These are phyloP conservation scores for Aspergillus fumigatus DNA, from an alignment of 2,329 filamentous ascomycete species.

Conservation along the genomic window DNA sequence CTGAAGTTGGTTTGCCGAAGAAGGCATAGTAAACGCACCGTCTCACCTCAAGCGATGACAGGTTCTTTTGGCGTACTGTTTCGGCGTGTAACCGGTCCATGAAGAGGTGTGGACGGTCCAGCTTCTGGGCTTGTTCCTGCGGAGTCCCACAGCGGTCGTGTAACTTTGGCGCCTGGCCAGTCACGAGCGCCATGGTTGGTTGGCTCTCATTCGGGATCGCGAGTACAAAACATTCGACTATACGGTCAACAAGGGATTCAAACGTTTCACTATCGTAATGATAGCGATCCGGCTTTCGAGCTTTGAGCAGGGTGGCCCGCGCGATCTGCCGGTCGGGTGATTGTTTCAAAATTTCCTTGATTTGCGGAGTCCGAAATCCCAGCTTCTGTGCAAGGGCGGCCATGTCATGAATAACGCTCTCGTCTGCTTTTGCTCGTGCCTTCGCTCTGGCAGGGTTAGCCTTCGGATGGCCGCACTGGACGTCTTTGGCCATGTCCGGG, in stretches of 20 bases:
- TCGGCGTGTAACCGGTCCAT: too few relatives aligned
- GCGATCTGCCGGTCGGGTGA: constrained; percentile 20
- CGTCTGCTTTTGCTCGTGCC: constrained; percentile 11
- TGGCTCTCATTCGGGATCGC: constrained; percentile 7
- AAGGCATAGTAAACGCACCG: too few relatives aligned
- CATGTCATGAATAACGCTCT: constrained; percentile 15
- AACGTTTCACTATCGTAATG: constrained; percentile 14
- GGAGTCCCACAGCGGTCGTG: too few relatives aligned
- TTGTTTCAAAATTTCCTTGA: constrained; percentile 6
- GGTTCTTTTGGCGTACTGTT: too few relatives aligned
- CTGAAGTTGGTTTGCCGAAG: too few relatives aligned
- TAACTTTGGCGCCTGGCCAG: too few relatives aligned
- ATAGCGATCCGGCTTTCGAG: constrained; percentile 15
- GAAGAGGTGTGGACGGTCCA: too few relatives aligned
- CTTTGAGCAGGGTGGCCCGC: constrained; percentile 16
- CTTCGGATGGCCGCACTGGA: neutral
- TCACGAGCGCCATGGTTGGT: too few relatives aligned
- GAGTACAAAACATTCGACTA: constrained; percentile 13
- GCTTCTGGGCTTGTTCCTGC: too few relatives aligned
- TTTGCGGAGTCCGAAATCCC: constrained; percentile 16
- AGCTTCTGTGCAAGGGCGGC: constrained; percentile 15
- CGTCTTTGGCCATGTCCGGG: constrained; percentile 13
- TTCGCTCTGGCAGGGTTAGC: constrained; percentile 5
- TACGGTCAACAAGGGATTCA: constrained; percentile 13
- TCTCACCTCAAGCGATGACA: too few relatives aligned